Evolutionary conservation across 2,329 filamentous ascomycete species (phyloP).

Genomic region (Diatrype stigma): DNA sequence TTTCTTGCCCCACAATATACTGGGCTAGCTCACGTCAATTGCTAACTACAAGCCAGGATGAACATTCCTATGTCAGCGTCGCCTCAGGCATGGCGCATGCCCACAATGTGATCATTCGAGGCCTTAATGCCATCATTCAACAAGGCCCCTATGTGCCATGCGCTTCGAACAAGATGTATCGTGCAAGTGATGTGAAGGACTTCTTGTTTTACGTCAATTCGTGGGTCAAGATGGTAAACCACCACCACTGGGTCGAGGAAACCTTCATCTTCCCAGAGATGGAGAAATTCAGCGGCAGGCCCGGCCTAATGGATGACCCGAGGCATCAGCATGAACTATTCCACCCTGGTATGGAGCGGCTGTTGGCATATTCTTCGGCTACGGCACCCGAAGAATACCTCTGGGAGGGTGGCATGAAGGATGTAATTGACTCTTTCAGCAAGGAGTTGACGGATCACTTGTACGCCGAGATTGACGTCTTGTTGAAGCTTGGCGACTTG

Average conservation of each 20-base stretch:
- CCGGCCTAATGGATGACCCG: conserved; percentile 28
- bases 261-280: conserved; percentile 30
- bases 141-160: conserved; percentile 24
- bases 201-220: conserved; percentile 26
- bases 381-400: conserved; percentile 19
- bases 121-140: conserved; percentile 29
- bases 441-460: conserved; percentile 21
- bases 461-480: conserved; percentile 23
- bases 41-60: conserved; percentile 4
- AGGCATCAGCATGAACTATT: conserved; percentile 30
- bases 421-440: conserved; percentile 20
- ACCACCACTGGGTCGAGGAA: conserved; percentile 33
- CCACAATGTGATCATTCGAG: conserved; percentile 20
- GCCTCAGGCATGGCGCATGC: conserved; percentile 21
- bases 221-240: conserved; percentile 30
- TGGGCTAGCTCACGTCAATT: background rate
- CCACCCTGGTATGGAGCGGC: conserved; percentile 23
- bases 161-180: conserved; percentile 5
- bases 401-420: conserved; percentile 20
- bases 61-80: conserved; percentile 15
- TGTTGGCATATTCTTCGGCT: conserved; percentile 21
- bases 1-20: conserved; percentile 12
- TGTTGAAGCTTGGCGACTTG: conserved; percentile 18
- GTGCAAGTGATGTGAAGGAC: conserved; percentile 17
- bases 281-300: conserved; percentile 24